Conservation (phyloP, 1,284 basidiomycete species). For the Rhizoctonia solani region DNA sequence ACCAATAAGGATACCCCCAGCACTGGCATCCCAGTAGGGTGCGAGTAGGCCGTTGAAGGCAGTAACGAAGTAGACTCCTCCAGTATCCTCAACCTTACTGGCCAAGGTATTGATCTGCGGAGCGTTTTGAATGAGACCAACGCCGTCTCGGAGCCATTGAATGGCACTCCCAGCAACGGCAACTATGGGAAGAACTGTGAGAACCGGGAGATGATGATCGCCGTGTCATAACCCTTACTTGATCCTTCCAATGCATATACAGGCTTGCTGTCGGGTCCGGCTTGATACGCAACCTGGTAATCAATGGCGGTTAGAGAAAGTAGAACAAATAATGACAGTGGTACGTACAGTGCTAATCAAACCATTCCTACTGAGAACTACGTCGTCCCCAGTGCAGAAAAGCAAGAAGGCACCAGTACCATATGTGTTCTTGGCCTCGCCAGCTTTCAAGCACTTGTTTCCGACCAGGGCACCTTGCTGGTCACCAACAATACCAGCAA, state of each 20-base stretch:
- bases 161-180: conserved; percentile 94
- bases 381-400: conserved; percentile 89
- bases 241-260: conserved; percentile 95
- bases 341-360: conserved; percentile 79
- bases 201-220: not conserved
- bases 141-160: conserved; percentile 93
- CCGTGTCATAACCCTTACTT: conserved; percentile 56
- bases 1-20: conserved; percentile 83
- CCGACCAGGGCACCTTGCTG: conserved; percentile 97
- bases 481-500: conserved; percentile 93
- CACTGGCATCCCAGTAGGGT: conserved; percentile 90
- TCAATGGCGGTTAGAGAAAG: conserved; percentile 41
- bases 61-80: conserved; percentile 97
- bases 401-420: conserved; percentile 96
- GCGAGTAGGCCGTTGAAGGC: conserved; percentile 92
- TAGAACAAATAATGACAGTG: not conserved
- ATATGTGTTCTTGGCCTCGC: conserved; percentile 94
- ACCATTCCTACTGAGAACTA: conserved; percentile 85
- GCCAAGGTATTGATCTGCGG: conserved; percentile 87
- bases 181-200: conserved; percentile 57
- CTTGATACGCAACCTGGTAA: conserved; percentile 84
- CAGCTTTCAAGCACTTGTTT: conserved; percentile 86
- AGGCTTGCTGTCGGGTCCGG: conserved; percentile 76
- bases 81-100: conserved; percentile 75
- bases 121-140: conserved; percentile 81